Conservation (phyloP, 1,284 basidiomycete genomes). For the Kwoniella shivajii region DNA sequence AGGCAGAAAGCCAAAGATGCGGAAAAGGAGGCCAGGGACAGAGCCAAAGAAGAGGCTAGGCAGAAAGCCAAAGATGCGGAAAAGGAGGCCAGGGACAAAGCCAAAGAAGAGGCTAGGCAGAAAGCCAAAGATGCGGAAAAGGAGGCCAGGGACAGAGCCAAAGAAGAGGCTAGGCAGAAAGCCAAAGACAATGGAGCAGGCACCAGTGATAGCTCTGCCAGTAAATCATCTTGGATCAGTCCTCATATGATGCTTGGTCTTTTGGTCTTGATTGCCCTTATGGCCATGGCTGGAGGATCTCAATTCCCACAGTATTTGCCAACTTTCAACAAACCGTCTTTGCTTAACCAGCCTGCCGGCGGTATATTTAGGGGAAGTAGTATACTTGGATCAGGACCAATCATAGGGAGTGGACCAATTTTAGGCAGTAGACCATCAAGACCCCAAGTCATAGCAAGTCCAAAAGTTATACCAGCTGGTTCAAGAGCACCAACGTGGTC, state of each 20-base stretch:
- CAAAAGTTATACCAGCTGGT: conserved; percentile 2
- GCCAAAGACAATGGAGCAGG: neutral
- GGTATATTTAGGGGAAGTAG: neutral
- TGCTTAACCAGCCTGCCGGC: too few relatives aligned
- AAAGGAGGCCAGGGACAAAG: neutral
- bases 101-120: neutral
- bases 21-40: neutral
- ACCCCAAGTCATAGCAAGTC: neutral
- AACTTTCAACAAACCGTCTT: neutral
- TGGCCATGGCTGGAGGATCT: conserved; percentile 3
- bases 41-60: neutral
- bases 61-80: neutral
- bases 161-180: neutral
- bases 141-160: neutral
- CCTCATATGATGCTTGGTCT: conserved; percentile 10
- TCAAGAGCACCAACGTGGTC: conserved; percentile 7
- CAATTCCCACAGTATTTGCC: conserved; percentile 1
- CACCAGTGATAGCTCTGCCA: neutral
- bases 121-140: neutral
- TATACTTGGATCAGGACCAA: conserved; percentile 2
- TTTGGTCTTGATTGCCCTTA: conserved; percentile 8
- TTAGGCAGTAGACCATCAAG: neutral
- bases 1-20: neutral
- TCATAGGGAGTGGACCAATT: neutral
- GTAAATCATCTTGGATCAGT: conserved; percentile 5